Evolutionary conservation across 768 basidiomycete genomes (phyloP).

Genomic region (Amylocystis lapponica): DNA sequence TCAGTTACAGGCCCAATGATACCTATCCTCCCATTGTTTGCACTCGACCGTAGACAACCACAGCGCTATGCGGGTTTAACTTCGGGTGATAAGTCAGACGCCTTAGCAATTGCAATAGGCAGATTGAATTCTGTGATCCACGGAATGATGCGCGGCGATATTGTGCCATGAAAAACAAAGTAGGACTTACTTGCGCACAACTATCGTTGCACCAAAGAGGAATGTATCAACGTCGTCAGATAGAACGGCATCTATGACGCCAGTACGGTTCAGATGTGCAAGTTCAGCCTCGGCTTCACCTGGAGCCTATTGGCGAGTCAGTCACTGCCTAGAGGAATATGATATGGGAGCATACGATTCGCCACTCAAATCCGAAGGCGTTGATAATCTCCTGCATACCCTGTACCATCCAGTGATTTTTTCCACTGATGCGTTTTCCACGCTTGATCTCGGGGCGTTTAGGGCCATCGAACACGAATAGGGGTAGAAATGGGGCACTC

Average conservation of each 20-base stretch:
- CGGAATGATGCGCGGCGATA: too few species aligned
- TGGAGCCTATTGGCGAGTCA: constrained; percentile 55
- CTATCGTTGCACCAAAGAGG: constrained; percentile 77
- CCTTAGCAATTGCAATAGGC: too few species aligned
- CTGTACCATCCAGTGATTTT: constrained; percentile 57
- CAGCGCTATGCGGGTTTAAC: too few species aligned
- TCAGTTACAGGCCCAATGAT: too few species aligned
- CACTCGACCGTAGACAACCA: too few species aligned
- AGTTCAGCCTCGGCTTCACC: constrained; percentile 95
- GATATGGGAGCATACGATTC: constrained; percentile 41
- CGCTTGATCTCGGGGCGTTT: constrained; percentile 78
- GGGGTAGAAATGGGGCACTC: constrained; percentile 72
- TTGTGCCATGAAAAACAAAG: too few species aligned
- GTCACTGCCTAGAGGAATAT: constrained; percentile 25
- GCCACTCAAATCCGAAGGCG: constrained; percentile 77
- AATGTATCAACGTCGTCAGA: constrained; percentile 95
- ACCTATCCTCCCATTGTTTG: too few species aligned
- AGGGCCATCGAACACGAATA: constrained; percentile 92
- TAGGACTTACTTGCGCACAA: constrained; percentile 79
- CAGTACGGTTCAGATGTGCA: constrained; percentile 76
- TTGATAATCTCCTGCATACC: constrained; percentile 77
- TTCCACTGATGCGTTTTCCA: constrained; percentile 62
- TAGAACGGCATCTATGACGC: constrained; percentile 81
- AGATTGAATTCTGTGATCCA: too few species aligned
- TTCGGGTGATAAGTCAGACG: too few species aligned